Evolutionary conservation across 495 filamentous ascomycete genomes (phyloP).

Genomic region (Margaritispora aquatica): DNA sequence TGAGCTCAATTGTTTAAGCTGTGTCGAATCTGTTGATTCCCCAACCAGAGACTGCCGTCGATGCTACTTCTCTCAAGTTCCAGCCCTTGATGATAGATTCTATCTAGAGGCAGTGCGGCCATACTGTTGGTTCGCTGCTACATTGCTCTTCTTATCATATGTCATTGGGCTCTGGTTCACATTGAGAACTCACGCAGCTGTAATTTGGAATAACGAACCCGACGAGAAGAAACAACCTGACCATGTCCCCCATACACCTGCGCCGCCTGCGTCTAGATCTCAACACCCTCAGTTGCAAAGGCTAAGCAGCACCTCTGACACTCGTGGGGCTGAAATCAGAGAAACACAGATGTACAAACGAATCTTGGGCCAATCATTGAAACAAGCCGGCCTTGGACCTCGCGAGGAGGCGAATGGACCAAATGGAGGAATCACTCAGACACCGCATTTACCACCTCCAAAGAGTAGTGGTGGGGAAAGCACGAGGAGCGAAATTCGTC

Average conservation of each 20-base stretch:
- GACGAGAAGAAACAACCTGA: constrained; percentile 70
- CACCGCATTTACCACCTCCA: constrained; percentile 67
- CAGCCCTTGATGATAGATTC: constrained; percentile 80
- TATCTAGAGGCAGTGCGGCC: constrained; percentile 85
- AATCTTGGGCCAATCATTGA: constrained; percentile 82
- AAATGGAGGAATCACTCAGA: constrained; percentile 31
- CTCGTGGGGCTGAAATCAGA: constrained; percentile 52
- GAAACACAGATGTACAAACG: constrained; percentile 89
- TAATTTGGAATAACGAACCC: constrained; percentile 87
- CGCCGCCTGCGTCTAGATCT: constrained; percentile 17
- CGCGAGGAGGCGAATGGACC: constrained; percentile 38
- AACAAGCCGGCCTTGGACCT: constrained; percentile 62
- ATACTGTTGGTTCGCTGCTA: constrained; percentile 82
- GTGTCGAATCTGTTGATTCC: constrained; percentile 43
- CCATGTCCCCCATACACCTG: constrained; percentile 24
- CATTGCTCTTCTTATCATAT: constrained; percentile 87
- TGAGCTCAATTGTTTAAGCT: constrained; percentile 84
- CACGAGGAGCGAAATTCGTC: constrained; percentile 38
- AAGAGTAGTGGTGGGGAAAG: constrained; percentile 42
- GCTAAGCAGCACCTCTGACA: constrained; percentile 21
- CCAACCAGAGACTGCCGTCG: constrained; percentile 67
- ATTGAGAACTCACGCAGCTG: constrained; percentile 87
- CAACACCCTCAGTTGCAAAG: constrained; percentile 18
- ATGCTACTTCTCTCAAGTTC: constrained; percentile 88
- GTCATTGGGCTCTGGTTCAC: constrained; percentile 95